A percentile compares a stretch with the other conserved stretches of the same genome.
phyloP scores from a whole-genome alignment of 768 basidiomycete species.

The Harrya chromipes region DNA sequence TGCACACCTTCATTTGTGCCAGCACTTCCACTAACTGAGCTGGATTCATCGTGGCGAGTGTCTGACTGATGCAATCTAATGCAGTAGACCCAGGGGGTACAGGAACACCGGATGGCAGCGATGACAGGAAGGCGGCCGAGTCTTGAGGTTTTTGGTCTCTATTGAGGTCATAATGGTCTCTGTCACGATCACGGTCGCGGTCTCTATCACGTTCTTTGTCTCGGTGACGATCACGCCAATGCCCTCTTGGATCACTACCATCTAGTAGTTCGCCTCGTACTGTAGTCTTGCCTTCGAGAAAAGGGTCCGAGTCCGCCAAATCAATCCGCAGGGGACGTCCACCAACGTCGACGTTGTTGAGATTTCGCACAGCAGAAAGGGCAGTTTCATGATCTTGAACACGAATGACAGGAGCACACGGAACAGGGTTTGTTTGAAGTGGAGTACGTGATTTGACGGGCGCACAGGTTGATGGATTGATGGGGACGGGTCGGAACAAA shows the following conservation, averaged over 20 bases:
- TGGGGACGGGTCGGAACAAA: conserved; percentile 10
- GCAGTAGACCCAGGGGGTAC: conserved; percentile 67
- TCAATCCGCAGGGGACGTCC: conserved; percentile 94
- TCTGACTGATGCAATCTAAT: conserved; percentile 82
- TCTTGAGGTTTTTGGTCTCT: conserved; percentile 39
- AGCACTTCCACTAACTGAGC: conserved; percentile 88
- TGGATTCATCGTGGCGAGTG: conserved; percentile 80
- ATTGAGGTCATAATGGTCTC: conserved; percentile 29
- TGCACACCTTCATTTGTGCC: conserved; percentile 94
- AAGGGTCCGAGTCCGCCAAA: conserved; percentile 89
- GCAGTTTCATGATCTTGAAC: conserved; percentile 91
- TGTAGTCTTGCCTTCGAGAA: conserved; percentile 87
- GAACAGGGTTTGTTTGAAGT: background rate
- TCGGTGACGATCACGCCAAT: conserved; percentile 47
- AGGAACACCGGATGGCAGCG: conserved; percentile 73
- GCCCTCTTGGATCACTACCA: conserved; percentile 42
- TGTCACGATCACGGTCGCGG: conserved; percentile 52
- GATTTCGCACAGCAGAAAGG: conserved; percentile 89
- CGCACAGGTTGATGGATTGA: background rate
- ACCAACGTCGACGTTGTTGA: conserved; percentile 89
- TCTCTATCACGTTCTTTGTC: conserved; percentile 48
- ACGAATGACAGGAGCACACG: conserved; percentile 16
- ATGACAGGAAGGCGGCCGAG: conserved; percentile 54
- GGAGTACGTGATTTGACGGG: conserved; percentile 4
- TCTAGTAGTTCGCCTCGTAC: conserved; percentile 80